Evolutionary conservation across 331 rosid species (phyloP), one percentile per base, ranked within the genome.

Genomic region (Malus hybrid): DNA sequence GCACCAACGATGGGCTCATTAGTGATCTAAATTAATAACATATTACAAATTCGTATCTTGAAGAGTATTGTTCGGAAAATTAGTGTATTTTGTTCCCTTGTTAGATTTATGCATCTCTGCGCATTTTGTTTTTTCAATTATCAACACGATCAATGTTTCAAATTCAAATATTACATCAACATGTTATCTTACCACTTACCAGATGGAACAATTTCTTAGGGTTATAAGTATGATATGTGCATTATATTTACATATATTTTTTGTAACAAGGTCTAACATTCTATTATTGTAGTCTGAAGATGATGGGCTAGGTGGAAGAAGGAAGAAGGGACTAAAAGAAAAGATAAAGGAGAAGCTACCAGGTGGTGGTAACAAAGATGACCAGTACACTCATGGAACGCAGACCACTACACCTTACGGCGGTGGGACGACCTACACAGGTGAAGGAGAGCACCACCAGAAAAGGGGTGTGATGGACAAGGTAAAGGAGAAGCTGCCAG

Each of bases 251-350:
- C 18, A 10, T 10, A 39, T 39, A 3, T 39, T 39, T 39, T 39
- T 39, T 9, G 46, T 39, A 39, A 39, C 13, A 39, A 9, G 13
- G 46, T 39, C 46, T 9, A 39, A 10, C 13, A 39, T 39, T 39
- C 13, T 39, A 10, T 39, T 39, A 10, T 12, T 6, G 20, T 60
- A 84, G 85, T 84, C 88, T 8, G 88, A 84, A 68, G 88, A 84
- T 71, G 85, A 84, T 61, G 88, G 85, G 39, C 68, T 33, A 30
- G 88, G 88, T 3, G 88, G 88, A 65, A 71, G 88, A 69, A 81
- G 83, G 79, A 80, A 81, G 75, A 79, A 79, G 69, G 84, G 88
- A 15, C 14, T 82, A 33, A 76, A 68, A 63, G 80, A 76, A 63
- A 81, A 84, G 81, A 57, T 84, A 42, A 81, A 55, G 71, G 85